Evolutionary conservation across 176 grass and related monocot species (phyloP).

Genomic region (Coix lacrymajobi): DNA sequence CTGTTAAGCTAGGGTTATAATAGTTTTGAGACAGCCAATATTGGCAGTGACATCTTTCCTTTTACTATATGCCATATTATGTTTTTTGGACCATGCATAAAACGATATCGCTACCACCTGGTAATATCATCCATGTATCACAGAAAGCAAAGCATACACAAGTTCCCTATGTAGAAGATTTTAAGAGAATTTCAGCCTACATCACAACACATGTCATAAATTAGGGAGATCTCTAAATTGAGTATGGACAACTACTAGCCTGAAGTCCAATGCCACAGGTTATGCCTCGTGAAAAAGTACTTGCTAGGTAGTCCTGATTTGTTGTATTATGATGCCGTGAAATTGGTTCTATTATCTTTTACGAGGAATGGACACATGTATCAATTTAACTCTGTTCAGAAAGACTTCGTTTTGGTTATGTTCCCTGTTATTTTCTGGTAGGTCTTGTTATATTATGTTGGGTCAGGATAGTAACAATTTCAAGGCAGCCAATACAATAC

Average conservation of each 20-base stretch:
- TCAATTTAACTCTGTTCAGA: neutral
- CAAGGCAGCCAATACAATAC: neutral
- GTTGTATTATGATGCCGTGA: neutral
- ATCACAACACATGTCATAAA: neutral
- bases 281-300: neutral
- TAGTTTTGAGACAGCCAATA: neutral
- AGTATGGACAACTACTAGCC: neutral
- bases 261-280: neutral
- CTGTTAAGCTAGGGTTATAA: neutral
- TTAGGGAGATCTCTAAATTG: neutral
- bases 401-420: neutral
- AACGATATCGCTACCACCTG: neutral
- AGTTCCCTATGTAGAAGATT: neutral
- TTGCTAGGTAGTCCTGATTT: neutral
- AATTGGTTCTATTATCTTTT: neutral
- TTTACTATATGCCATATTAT: neutral
- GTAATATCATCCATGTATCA: neutral
- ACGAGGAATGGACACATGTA: neutral
- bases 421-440: neutral
- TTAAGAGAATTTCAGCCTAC: neutral
- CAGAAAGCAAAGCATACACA: neutral
- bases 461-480: constrained; percentile 16
- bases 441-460: neutral
- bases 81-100: neutral
- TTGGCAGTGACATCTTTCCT: neutral